Conservation (phyloP, 176 grass and related monocot species). For the Carex littledalei region DNA sequence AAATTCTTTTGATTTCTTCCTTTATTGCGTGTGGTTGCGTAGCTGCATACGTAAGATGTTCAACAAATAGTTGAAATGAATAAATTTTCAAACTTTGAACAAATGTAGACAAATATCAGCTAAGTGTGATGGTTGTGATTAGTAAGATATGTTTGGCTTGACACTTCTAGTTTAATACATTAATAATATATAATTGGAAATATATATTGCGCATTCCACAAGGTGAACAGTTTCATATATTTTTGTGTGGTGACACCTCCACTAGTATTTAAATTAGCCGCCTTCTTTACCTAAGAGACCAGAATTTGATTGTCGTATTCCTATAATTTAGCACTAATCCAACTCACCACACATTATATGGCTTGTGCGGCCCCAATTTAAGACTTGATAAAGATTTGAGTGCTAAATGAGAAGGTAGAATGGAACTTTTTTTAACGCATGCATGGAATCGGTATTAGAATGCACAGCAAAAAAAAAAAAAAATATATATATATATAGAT, state of each 20-base stretch:
- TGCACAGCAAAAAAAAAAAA: too few relatives aligned
- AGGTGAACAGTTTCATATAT: neutral
- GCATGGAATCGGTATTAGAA: too few relatives aligned
- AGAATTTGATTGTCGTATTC: conserved; percentile 35
- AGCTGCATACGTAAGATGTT: neutral
- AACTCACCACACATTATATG: conserved; percentile 11
- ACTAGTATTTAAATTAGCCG: conserved; percentile 22
- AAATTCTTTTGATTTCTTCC: neutral
- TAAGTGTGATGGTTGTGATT: too few relatives aligned
- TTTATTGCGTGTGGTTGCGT: neutral
- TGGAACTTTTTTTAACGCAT: neutral
- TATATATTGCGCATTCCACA: conserved; percentile 9
- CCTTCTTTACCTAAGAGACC: conserved; percentile 3
- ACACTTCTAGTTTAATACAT: neutral
- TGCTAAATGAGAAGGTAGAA: neutral
- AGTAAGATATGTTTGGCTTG: neutral
- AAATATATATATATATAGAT: too few relatives aligned
- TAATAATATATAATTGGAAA: neutral
- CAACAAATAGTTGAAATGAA: neutral
- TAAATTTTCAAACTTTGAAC: neutral
- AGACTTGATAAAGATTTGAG: conserved; percentile 10
- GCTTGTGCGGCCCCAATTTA: neutral
- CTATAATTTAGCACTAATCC: conserved; percentile 18
- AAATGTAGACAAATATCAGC: too few relatives aligned
- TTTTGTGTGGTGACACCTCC: conserved; percentile 28